A percentile compares a stretch with the other conserved stretches of the same genome.
These are phyloP conservation scores for Pseudopithomyces chartarum DNA, from an alignment of 2,329 filamentous ascomycete species.

Conservation along the genomic window DNA sequence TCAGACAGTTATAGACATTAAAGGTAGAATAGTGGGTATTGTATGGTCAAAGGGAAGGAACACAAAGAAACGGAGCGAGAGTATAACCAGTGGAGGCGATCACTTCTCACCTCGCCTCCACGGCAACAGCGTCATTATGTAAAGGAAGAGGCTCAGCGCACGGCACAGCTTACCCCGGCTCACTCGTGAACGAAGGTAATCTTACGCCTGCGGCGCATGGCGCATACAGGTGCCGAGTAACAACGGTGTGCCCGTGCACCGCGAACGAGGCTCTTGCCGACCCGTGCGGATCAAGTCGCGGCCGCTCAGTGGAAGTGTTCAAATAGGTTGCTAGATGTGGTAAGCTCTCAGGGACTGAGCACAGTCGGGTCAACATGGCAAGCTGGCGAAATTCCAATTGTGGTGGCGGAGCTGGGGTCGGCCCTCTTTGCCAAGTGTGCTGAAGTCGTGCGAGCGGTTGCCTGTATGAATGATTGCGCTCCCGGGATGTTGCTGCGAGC, in stretches of 20 bases:
- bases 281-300: background rate
- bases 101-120: background rate
- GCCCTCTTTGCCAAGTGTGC: background rate
- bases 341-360: background rate
- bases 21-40: background rate
- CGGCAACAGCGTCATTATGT: background rate
- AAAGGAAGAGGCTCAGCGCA: background rate
- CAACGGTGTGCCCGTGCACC: background rate
- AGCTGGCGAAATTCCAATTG: background rate
- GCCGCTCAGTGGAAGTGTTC: background rate
- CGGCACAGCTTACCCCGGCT: background rate
- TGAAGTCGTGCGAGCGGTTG: too few relatives aligned
- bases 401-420: background rate
- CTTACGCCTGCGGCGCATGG: background rate
- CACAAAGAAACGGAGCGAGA: background rate
- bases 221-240: background rate
- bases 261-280: background rate
- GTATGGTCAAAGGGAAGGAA: background rate
- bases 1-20: conserved; percentile 3
- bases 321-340: background rate
- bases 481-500: too few relatives aligned
- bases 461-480: too few relatives aligned
- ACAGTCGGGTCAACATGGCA: background rate
- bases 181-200: background rate
- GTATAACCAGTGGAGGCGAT: background rate